phyloP scores from a whole-genome alignment of 2,329 filamentous ascomycete species.

The Clarireedia paspali region DNA sequence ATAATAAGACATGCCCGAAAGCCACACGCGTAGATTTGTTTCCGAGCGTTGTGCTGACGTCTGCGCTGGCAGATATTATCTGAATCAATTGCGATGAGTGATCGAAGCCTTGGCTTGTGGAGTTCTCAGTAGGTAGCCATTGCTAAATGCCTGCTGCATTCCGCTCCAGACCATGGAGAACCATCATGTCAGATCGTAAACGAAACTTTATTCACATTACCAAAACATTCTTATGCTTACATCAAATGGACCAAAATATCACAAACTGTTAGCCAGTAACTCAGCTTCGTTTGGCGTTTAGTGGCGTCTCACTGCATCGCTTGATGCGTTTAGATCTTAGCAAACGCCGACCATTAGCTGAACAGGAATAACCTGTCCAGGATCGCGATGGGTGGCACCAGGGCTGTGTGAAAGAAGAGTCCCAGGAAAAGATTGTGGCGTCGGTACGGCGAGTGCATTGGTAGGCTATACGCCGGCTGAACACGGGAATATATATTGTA shows the following conservation, averaged over 20 bases:
- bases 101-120: too few relatives aligned
- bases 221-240: not conserved
- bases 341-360: not conserved
- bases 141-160: not conserved
- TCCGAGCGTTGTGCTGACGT: not conserved
- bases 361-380: not conserved
- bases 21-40: not conserved
- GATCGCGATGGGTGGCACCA: too few relatives aligned
- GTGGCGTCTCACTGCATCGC: not conserved
- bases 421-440: not conserved
- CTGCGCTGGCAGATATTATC: not conserved
- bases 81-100: not conserved
- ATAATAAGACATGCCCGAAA: not conserved
- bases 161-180: not conserved
- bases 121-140: too few relatives aligned
- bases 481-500: not conserved
- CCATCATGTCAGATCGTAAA: not conserved
- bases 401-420: not conserved
- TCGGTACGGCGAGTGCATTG: too few relatives aligned
- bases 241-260: not conserved
- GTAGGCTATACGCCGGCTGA: not conserved
- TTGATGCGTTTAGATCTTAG: not conserved
- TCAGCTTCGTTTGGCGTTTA: not conserved
- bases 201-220: not conserved
- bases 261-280: not conserved